Evolutionary conservation across 2,329 filamentous ascomycete species (phyloP), one percentile per base, ranked within the genome.

Genomic region (Fusarium multiceps): DNA sequence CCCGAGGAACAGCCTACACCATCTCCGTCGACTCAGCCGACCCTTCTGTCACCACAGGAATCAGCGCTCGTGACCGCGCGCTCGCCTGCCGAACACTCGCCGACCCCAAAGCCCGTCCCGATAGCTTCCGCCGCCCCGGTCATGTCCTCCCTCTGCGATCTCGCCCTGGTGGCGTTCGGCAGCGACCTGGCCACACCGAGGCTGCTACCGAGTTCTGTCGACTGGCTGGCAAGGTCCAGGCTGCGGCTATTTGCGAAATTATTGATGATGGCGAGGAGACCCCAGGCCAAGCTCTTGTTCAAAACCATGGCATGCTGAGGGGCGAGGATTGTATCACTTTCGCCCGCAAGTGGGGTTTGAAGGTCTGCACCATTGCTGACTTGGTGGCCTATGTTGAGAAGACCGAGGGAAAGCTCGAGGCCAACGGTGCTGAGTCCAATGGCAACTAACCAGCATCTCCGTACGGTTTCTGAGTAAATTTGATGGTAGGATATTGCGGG

Each of bases 361-460:
- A 92, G 84, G 93, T 97, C 63, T 97, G 94, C 82, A 98, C 96
- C 30, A 98, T 99, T 82, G 94, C 95, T 78, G 94, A 95, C 81
- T 81, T 99, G 81, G 91, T 95, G 28, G 85, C 84, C 60, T 92
- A 97, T 79, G 83, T 97, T 62, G 91, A 96, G 80, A 90, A 89
- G 84, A 90, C 85, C 41, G 90, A 94, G 82, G 90, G 90, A 40
- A 88, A 87, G 79, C 77, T 86, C 14, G 78, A 78, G 51, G 67
- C 80, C 25, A 87, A 86, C 23, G 69, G 69, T 20, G 46, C 64
- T 20, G 56, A 66, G 32, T 40, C 55, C 30, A 71, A 71, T 28
- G 73, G 65, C 18, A 74, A 45, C 55, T 73, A 32, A 53, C n/a
- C 13, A 13, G 12, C 6, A 32, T 40, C 14, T 21, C 7, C 20